Evolutionary conservation across 148 eudicot species (phyloP), one percentile per base, ranked within the genome.

Genomic region (Nyssa sinensis): DNA sequence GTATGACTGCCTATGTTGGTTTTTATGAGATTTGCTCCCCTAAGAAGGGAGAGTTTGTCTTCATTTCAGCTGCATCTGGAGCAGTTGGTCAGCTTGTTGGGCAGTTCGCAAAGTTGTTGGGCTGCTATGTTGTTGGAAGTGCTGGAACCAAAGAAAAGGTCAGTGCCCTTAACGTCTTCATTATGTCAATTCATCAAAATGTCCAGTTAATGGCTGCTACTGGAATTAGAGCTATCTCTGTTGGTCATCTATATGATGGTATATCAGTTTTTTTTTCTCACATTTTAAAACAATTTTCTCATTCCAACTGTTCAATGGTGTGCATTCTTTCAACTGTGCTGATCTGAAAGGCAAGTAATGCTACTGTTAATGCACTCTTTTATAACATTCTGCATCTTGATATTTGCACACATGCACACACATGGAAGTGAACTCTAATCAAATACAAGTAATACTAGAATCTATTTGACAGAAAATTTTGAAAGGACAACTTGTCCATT

Each of bases 71-170:
- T 3, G 89, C 91, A 53, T 77, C 84, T 35, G 91, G 91, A 51
- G 87, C 84, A 58, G 86, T 85, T 59, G 91, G 91, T 29, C 88
- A 88, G 73, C 81, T 88, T 32, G 91, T 88, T 39, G 90, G 90
- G 14, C 90, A 86, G 66, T 76, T 84, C 19, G 90, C 90, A 2
- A 87, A 87, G 66, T 71, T 78, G 82, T 5, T 62, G 21, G 86
- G 86, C 3, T 87, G 90, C 51, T 82, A 84, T 76, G 88, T 87
- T 76, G 90, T 87, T 74, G 90, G 88, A 8, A 87, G 86, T 79
- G 86, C 86, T 14, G 86, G 90, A 16, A 84, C 66, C 74, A 69
- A 87, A 66, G 83, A 84, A 17, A 87, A 87, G 88, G 87, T 87
- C 9, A 2, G 64, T 67, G 32, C 25, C 66, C 25, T 61, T 13